phyloP scores from a whole-genome alignment of 1,139 yeast genomes.

The Scheffersomyces titani region DNA sequence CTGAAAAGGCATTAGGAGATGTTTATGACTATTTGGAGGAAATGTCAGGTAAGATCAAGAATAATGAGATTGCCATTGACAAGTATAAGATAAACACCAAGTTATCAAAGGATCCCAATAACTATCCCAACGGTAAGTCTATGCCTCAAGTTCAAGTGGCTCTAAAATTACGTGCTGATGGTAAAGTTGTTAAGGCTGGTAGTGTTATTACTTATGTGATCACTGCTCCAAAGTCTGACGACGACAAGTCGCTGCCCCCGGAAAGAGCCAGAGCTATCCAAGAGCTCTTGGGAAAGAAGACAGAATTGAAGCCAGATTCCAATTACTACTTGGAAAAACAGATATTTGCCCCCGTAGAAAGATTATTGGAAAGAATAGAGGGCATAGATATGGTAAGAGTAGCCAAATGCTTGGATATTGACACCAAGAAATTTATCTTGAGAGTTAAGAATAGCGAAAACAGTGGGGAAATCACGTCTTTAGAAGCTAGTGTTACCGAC shows the following conservation, averaged over 20 bases:
- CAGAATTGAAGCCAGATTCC: slow-evolving; percentile 67
- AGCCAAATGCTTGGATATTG: slow-evolving; percentile 78
- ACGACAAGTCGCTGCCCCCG: slow-evolving; percentile 51
- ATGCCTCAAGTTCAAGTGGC: slow-evolving; percentile 98
- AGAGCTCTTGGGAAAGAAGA: slow-evolving; percentile 60
- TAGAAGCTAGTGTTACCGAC: slow-evolving; percentile 82
- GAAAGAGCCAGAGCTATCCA: slow-evolving; percentile 80
- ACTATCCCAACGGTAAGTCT: slow-evolving; percentile 73
- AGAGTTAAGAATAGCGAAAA: slow-evolving; percentile 37
- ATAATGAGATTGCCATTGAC: slow-evolving; percentile 61
- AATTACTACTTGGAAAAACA: slow-evolving; percentile 84
- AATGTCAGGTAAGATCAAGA: slow-evolving; percentile 57
- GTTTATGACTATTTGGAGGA: slow-evolving; percentile 73
- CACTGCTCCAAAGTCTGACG: slow-evolving; percentile 42
- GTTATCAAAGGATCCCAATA: slow-evolving; percentile 71
- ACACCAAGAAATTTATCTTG: slow-evolving; percentile 61
- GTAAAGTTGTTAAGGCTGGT: slow-evolving; percentile 85
- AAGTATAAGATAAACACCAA: slow-evolving; percentile 75
- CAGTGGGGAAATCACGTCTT: slow-evolving; percentile 59
- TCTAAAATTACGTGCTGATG: slow-evolving; percentile 70
- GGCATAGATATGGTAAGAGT: slow-evolving; percentile 83
- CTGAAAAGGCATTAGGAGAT: slow-evolving; percentile 74
- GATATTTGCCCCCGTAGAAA: slow-evolving; percentile 86
- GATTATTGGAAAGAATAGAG: slow-evolving; percentile 81
- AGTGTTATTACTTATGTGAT: slow-evolving; percentile 88